Evolutionary conservation across 2,329 filamentous ascomycete species (phyloP), one percentile per base, ranked within the genome.

Genomic region (Calycina marina): DNA sequence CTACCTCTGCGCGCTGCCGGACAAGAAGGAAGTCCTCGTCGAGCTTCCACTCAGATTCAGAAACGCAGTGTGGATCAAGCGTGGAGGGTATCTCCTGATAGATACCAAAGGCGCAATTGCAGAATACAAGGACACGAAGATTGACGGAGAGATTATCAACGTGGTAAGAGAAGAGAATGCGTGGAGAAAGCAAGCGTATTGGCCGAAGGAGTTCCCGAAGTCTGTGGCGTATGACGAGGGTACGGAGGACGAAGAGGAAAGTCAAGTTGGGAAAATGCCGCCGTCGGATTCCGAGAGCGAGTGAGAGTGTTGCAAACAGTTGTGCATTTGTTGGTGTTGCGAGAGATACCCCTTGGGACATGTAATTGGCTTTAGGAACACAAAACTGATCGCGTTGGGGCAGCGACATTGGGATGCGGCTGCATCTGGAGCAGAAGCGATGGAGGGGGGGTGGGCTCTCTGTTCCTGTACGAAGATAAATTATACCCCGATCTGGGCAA

Each of bases 31-130:
- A 5, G 56, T 88, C 24, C 61, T 92, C 12, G 77, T 85, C 14
- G 85, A 94, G 61, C 71, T 98, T 13, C 78, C 82, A 6, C 63
- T 83, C 15, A 74, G 76, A 25, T 94, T 96, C 53, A 80, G 88
- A 39, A 90, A 83, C 42, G 90, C 83, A 2, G 83, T 96, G 41
- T 96, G 84, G 82, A 80, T 96, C 54, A 86, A 81, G 56, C 75
- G 84, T 12, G 81, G 85, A 17, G 83, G 84, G 1, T 96, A 77
- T 55, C 85, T 94, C 17, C 59, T 96, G 8, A 67, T 93, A 10
- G 81, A 96, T 43, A 77, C 71, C 14, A 64, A 66, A 17, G 63
- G 69, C 2, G 62, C 76, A 22, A n/a, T n/a, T n/a, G n/a, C n/a
- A n/a, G 72, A 74, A 16, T 72, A 68, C 14, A 60, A 75, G 31